These are phyloP conservation scores for Salvia rosmarinus DNA, from an alignment of 257 asterid species.

Conservation along the genomic window DNA sequence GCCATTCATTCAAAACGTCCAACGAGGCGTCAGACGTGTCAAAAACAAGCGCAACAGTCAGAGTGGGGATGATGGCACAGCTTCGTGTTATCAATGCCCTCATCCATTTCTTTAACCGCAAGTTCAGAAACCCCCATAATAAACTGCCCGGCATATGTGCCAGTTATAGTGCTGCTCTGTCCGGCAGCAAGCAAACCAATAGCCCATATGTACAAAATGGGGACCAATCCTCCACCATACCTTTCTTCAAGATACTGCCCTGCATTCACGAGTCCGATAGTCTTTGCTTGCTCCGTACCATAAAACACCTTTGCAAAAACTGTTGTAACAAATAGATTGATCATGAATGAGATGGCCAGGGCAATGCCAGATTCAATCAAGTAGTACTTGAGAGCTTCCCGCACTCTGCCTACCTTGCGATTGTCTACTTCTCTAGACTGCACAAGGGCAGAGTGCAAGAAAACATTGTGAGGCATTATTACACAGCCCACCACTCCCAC, in stretches of 20 bases:
- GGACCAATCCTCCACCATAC: slow-evolving; percentile 75
- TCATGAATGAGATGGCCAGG: slow-evolving; percentile 63
- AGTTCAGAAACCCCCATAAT: slow-evolving; percentile 78
- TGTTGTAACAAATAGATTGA: slow-evolving; percentile 71
- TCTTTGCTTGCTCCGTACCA: slow-evolving; percentile 64
- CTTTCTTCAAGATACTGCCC: slow-evolving; percentile 75
- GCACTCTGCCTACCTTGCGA: slow-evolving; percentile 60
- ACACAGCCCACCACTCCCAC: slow-evolving; percentile 87
- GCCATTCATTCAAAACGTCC: slow-evolving; percentile 82
- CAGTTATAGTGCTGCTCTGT: slow-evolving; percentile 84
- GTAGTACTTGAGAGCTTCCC: slow-evolving; percentile 73
- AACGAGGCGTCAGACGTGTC: slow-evolving; percentile 64
- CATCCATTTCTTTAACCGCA: slow-evolving; percentile 73
- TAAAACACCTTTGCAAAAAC: slow-evolving; percentile 79
- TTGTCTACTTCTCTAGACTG: slow-evolving; percentile 73
- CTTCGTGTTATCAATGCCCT: slow-evolving; percentile 78
- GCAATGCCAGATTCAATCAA: slow-evolving; percentile 75
- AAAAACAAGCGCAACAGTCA: slow-evolving; percentile 69
- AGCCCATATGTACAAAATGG: slow-evolving; percentile 80
- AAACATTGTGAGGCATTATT: slow-evolving; percentile 87
- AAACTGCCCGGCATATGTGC: slow-evolving; percentile 82
- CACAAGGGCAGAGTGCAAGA: slow-evolving; percentile 78
- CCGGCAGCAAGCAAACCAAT: slow-evolving; percentile 80
- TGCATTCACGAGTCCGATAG: slow-evolving; percentile 74
- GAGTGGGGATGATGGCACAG: slow-evolving; percentile 74